Evolutionary conservation across 2,329 filamentous ascomycete genomes (phyloP).

Genomic region (Atkinsonella hypoxylon): DNA sequence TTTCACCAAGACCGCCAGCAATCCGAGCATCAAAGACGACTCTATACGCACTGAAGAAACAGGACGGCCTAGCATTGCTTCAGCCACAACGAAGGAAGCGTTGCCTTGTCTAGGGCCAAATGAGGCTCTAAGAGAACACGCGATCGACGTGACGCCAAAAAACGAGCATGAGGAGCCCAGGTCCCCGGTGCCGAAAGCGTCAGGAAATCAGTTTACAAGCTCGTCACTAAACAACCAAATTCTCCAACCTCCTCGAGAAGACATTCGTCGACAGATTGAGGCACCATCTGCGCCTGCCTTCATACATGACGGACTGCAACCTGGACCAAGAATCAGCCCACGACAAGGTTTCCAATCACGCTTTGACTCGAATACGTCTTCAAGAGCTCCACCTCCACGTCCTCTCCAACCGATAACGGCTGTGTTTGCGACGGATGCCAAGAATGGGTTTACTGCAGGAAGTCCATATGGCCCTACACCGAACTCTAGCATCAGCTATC

Average conservation of each 20-base stretch:
- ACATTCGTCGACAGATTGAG: not conserved
- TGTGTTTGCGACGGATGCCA: slow-evolving; percentile 10
- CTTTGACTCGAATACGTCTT: slow-evolving; percentile 12
- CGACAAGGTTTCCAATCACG: slow-evolving; percentile 14
- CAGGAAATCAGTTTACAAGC: not conserved
- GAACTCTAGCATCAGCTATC: slow-evolving; percentile 6
- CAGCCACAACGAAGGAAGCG: not conserved
- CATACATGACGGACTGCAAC: not conserved
- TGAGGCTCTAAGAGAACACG: not conserved
- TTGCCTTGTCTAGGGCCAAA: not conserved
- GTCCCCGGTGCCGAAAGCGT: slow-evolving; percentile 1
- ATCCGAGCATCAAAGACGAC: not conserved
- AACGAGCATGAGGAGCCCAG: slow-evolving; percentile 8
- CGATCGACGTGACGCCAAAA: not conserved
- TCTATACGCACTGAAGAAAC: not conserved
- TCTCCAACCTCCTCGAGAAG: slow-evolving; percentile 1
- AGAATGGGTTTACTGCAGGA: slow-evolving; percentile 6
- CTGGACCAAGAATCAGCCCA: not conserved
- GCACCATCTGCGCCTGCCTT: slow-evolving; percentile 4
- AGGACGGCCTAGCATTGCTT: not conserved
- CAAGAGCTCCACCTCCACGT: slow-evolving; percentile 11
- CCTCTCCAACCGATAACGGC: slow-evolving; percentile 14
- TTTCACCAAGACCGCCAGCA: slow-evolving; percentile 11
- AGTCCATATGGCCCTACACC: slow-evolving; percentile 14
- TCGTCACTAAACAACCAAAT: slow-evolving; percentile 6